Percentiles rank a stretch among this genome's conserved stretches.
Conservation (phyloP, 371 early-diverging fungal species). For the Mucor lusitanicus region DNA sequence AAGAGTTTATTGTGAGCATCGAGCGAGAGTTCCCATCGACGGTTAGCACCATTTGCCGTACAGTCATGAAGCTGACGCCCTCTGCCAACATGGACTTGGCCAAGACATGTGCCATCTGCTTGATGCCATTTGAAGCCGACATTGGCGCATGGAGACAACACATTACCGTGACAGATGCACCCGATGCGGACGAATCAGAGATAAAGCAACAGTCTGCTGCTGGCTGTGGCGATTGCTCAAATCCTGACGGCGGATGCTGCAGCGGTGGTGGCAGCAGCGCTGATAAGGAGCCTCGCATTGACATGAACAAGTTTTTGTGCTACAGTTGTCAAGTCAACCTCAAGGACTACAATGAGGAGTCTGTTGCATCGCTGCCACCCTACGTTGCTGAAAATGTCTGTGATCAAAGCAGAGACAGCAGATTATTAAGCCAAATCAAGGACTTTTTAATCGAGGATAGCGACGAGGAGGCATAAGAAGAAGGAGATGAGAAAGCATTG, state of each 20-base stretch:
- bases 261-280: conserved; percentile 22
- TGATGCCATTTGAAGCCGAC: conserved; percentile 56
- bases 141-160: conserved; percentile 57
- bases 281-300: conserved; percentile 10
- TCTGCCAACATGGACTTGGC: conserved; percentile 41
- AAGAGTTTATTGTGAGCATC: conserved; percentile 80
- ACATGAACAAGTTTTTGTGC: conserved; percentile 49
- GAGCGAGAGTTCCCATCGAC: conserved; percentile 88
- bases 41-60: conserved; percentile 82
- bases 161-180: conserved; percentile 51
- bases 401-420: conserved; percentile 38
- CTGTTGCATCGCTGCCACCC: conserved; percentile 25
- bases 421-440: conserved; percentile 53
- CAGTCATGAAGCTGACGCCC: conserved; percentile 74
- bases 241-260: conserved; percentile 20
- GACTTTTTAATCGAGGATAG: conserved; percentile 51
- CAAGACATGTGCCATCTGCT: conserved; percentile 57
- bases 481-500: neutral
- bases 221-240: conserved; percentile 9
- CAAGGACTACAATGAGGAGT: conserved; percentile 40
- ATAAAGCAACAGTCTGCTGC: neutral
- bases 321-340: conserved; percentile 64
- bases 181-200: neutral
- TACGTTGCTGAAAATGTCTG: conserved; percentile 25
- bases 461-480: conserved; percentile 38